Evolutionary conservation across 1,139 yeast species (phyloP).

Genomic region (Zygotorulaspora mrakii): DNA sequence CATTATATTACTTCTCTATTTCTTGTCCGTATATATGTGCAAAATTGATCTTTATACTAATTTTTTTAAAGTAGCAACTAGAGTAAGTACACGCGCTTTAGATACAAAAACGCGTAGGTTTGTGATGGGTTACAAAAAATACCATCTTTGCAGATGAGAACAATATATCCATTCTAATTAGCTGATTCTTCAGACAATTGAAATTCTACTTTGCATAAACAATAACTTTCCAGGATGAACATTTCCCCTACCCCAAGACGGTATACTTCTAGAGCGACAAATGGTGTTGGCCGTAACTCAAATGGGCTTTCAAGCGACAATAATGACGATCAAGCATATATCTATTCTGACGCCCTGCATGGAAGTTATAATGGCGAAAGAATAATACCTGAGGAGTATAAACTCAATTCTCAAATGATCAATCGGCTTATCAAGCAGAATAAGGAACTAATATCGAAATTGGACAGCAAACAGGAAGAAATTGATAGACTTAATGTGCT

Average conservation of each 20-base stretch:
- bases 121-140: constrained; percentile 1
- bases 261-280: constrained; percentile 16
- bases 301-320: background rate
- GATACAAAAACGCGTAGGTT: too few relatives aligned
- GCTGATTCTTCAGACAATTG: too few relatives aligned
- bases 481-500: constrained; percentile 26
- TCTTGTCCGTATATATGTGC: too few relatives aligned
- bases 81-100: too few relatives aligned
- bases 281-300: constrained; percentile 1
- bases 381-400: constrained; percentile 29
- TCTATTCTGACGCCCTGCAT: constrained; percentile 13
- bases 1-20: too few relatives aligned
- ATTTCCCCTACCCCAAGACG: constrained; percentile 29
- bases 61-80: too few relatives aligned
- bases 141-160: too few relatives aligned
- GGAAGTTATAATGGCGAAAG: constrained; percentile 15
- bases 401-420: constrained; percentile 28
- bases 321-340: constrained; percentile 9
- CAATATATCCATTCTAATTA: too few relatives aligned
- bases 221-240: constrained; percentile 14
- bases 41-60: too few relatives aligned
- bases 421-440: constrained; percentile 27
- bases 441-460: constrained; percentile 24
- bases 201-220: too few relatives aligned
- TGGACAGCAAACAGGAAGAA: constrained; percentile 27